Evolutionary conservation across 164 flowering plant genomes (phyloP), one percentile per base, ranked within the genome.

Genomic region (Stephania yunnanensis): DNA sequence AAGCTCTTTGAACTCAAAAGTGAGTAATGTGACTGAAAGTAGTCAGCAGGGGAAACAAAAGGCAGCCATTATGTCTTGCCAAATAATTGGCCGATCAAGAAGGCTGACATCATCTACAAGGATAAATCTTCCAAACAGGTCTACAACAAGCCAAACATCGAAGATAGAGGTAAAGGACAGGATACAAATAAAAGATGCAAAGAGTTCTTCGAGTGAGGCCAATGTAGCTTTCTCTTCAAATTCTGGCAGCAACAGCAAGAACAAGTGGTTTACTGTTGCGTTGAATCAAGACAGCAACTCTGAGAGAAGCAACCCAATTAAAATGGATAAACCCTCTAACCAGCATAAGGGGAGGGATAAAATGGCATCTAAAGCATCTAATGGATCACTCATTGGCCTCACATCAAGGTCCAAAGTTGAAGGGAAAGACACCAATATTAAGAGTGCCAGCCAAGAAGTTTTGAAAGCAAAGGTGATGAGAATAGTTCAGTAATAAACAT

Each of bases 161-260:
- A 84, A 89, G 73, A 81, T 84, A 66, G 88, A 85, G 80, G 75
- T 82, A 63, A 81, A 73, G 78, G 81, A 76, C 50, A 77, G 69
- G 31, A 76, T 67, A 75, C 73, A 75, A 25, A 78, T 80, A 61
- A 84, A 82, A 46, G 83, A 79, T 6, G 73, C 66, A 13, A 86
- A 83, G 73, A 84, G 91, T 73, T 85, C 88, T 66, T 81, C 87
- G 17, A 48, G 88, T 72, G 88, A 87, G 73, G 90, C 94, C 22
- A 88, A 89, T 77, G 87, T 87, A 55, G 89, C 85, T 0, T 88
- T 92, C n/a, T 83, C 88, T 71, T 73, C 81, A 53, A 74, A 53
- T 70, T 79, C 83, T 69, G 74, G 73, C 68, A 53, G 42, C 76
- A 75, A 82, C 74, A 68, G 36, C 45, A 79, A 72, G 64, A 67